Evolutionary conservation across 108 stramenopile species (phyloP), one percentile per base, ranked within the genome.

Genomic region (Nitzschia sp.): DNA sequence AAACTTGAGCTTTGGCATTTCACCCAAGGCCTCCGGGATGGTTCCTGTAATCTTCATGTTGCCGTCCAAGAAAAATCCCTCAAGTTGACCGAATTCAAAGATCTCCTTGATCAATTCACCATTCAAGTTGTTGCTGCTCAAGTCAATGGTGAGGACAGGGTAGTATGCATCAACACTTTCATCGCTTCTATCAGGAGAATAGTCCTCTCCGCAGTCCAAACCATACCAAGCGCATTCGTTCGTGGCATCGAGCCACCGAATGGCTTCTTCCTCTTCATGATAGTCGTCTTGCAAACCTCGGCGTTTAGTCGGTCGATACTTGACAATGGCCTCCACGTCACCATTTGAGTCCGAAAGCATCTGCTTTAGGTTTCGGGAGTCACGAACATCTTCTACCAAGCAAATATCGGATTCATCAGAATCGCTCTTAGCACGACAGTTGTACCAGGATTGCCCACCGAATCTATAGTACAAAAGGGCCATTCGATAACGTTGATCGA

Each of bases 221-320:
- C 86, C 86, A 67, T 57, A 84, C 86, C 86, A 87, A 30, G 56
- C 57, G 47, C 86, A 87, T 63, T 87, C 83, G 53, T 82, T 71
- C 1, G 52, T 13, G 17, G 27, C 69, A 44, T 61, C 57, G 50
- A 87, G 56, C 50, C 78, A 85, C 11, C 78, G 73, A 25, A 67
- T 50, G 33, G 60, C 17, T 15, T 22, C 11, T 22, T 41, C 13
- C 36, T 41, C 60, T 5, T 4, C 5, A 8, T 50, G 4, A 19
- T 50, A n/a, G 11, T 17, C 21, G n/a, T 45, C 60, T 61, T 61
- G 23, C 1, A 41, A 6, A 44, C 33, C 22, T 22, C 60, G 35
- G n/a, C 23, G 41, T 44, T 22, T 22, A 41, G 31, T 29, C 15
- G 57, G 38, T 9, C 38, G 38, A 41, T 41, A 41, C 13, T 41